Evolutionary conservation across 1,139 yeast species (phyloP).

Genomic region (Hyphopichia buzzinii): DNA sequence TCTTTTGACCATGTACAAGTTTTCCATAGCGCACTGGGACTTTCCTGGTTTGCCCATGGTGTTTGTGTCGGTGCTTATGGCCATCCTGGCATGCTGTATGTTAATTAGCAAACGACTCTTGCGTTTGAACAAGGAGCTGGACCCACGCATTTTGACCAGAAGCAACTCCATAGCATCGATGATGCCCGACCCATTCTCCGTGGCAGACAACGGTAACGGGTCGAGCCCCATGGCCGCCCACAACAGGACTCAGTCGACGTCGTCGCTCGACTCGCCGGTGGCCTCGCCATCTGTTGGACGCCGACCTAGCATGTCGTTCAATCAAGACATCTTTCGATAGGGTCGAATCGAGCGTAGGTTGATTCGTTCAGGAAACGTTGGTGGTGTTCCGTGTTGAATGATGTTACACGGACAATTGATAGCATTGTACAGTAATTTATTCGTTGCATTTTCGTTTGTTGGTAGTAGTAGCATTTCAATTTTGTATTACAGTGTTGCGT

Average conservation of each 20-base stretch:
- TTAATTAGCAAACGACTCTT: slow-evolving; percentile 14
- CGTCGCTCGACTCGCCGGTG: background rate
- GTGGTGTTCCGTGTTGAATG: no score
- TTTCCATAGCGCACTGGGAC: slow-evolving; percentile 10
- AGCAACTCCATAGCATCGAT: slow-evolving; percentile 14
- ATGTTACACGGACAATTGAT: no score
- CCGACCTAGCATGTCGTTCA: background rate
- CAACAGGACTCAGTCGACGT: background rate
- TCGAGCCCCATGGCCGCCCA: background rate
- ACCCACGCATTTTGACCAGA: slow-evolving; percentile 15
- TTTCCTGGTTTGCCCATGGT: slow-evolving; percentile 18
- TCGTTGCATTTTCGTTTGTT: no score
- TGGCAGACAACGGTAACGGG: slow-evolving; percentile 16
- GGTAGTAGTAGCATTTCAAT: no score
- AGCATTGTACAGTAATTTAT: no score
- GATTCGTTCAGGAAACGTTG: no score
- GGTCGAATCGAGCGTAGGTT: background rate
- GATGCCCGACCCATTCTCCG: slow-evolving; percentile 7
- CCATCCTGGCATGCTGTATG: slow-evolving; percentile 8
- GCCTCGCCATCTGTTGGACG: background rate
- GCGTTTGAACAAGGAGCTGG: slow-evolving; percentile 9
- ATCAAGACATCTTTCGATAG: background rate
- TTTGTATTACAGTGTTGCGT: no score
- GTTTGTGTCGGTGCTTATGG: slow-evolving; percentile 6
- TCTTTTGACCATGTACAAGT: slow-evolving; percentile 22